phyloP scores from a whole-genome alignment of 345 rosid species.

The Aquilaria yunnanensis region DNA sequence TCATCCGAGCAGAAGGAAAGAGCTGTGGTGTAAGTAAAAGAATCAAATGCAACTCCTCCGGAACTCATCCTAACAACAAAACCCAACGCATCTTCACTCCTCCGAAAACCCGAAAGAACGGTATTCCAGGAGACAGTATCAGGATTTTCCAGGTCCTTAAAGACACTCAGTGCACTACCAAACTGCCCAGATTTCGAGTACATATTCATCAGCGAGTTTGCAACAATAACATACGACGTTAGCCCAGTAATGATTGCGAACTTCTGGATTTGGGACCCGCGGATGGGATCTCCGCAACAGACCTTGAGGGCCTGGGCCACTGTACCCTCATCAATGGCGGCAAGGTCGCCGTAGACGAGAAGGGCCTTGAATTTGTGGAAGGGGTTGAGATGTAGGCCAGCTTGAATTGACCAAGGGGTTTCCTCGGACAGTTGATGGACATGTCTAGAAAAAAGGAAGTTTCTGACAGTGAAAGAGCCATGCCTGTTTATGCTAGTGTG shows the following conservation, averaged over 20 bases:
- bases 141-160: constrained; percentile 51
- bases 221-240: constrained; percentile 41
- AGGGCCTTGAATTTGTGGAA: constrained; percentile 35
- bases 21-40: constrained; percentile 49
- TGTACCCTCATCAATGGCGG: constrained; percentile 41
- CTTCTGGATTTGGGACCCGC: constrained; percentile 66
- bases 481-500: constrained; percentile 8
- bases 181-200: constrained; percentile 55
- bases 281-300: constrained; percentile 41
- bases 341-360: constrained; percentile 24
- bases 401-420: constrained; percentile 20
- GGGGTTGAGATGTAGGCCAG: constrained; percentile 27
- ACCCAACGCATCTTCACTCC: constrained; percentile 37
- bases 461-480: neutral
- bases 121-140: constrained; percentile 94
- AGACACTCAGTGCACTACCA: constrained; percentile 43
- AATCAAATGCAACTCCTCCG: constrained; percentile 46
- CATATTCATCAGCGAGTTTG: constrained; percentile 68
- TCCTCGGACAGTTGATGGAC: constrained; percentile 31
- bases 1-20: constrained; percentile 51
- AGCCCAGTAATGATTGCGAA: constrained; percentile 59
- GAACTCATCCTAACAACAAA: constrained; percentile 53
- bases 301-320: constrained; percentile 65
- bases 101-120: constrained; percentile 66
- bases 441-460: constrained; percentile 4